These are phyloP conservation scores for Phytopythium oedochilum DNA, from an alignment of 352 stramenopile genomes.

Conservation along the genomic window DNA sequence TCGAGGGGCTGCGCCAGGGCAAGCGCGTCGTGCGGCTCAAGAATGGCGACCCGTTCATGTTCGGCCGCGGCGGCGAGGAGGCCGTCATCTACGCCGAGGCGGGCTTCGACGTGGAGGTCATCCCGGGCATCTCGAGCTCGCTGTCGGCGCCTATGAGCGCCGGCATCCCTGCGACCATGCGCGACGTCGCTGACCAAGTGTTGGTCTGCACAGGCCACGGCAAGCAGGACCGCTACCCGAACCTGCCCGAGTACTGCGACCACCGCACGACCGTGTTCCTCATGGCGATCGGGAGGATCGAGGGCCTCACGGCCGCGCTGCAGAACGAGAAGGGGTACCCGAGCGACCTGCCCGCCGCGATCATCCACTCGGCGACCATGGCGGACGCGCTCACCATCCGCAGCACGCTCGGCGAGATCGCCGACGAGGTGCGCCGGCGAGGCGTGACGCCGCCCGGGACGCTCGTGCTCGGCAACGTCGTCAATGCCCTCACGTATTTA, in stretches of 20 bases:
- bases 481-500: slow-evolving; percentile 71
- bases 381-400: slow-evolving; percentile 85
- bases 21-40: slow-evolving; percentile 95
- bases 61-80: slow-evolving; percentile 94
- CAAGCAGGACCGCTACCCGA: slow-evolving; percentile 85
- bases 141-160: slow-evolving; percentile 92
- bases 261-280: slow-evolving; percentile 97
- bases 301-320: slow-evolving; percentile 83
- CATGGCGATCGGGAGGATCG: slow-evolving; percentile 94
- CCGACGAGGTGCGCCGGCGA: slow-evolving; percentile 74
- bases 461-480: slow-evolving; percentile 93
- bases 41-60: slow-evolving; percentile 98
- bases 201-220: slow-evolving; percentile 93
- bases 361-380: slow-evolving; percentile 92
- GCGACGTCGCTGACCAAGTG: slow-evolving; percentile 93
- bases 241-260: slow-evolving; percentile 94
- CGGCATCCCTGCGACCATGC: slow-evolving; percentile 95
- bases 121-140: slow-evolving; percentile 93
- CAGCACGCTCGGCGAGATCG: slow-evolving; percentile 88
- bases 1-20: slow-evolving; percentile 79
- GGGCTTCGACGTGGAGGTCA: slow-evolving; percentile 79
- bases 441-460: slow-evolving; percentile 90
- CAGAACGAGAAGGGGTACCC: slow-evolving; percentile 86
- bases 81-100: slow-evolving; percentile 69
- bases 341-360: slow-evolving; percentile 84